Evolutionary conservation across 768 basidiomycete genomes (phyloP), one percentile per base, ranked within the genome.

Genomic region (Aureoboletus auriporus): DNA sequence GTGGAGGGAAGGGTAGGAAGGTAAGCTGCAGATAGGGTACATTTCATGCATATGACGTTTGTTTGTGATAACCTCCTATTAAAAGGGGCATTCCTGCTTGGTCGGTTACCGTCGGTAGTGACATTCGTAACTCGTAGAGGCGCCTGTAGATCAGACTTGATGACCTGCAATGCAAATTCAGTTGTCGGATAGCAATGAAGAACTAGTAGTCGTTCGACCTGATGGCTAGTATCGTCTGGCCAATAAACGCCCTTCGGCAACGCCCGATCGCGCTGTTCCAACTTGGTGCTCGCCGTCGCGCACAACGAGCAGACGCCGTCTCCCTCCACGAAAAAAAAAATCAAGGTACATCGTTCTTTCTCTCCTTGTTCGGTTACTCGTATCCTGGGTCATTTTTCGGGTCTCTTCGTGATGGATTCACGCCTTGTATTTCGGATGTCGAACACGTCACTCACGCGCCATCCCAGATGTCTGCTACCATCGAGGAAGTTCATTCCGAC

Each of bases 401-500:
- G 26, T 23, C 31, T 39, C 14, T 38, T 23, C 44, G 30, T 12
- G 54, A 59, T 68, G 71, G 71, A 69, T 72, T 48, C 57, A 49
- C 41, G 20, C 39, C 35, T 37, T 47, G 17, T 9, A 23, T 37
- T 42, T 44, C 53, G 60, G 71, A 70, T 74, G 65, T 57, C 16
- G 37, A 43, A 51, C 20, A 55, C 44, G 41, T 59, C 50, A 46
- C 65, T 69, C 50, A 71, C 54, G 17, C 47, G 16, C 20, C 33
- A 39, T 37, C 43, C 20, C 49, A 76, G 84, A 89, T 89, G 87
- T 84, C 84, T 45, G 82, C 83, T 8, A 63, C 60, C 61, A 89
- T 90, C 61, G 90, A 93, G 71, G 90, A 93, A 75, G 71, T 91
- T 56, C 64, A 67, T 54, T 90, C 89, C 50, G 89, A 90, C 74